Base-by-base conservation (phyloP, 163 green algal genomes). In the Volvox carteri region DNA sequence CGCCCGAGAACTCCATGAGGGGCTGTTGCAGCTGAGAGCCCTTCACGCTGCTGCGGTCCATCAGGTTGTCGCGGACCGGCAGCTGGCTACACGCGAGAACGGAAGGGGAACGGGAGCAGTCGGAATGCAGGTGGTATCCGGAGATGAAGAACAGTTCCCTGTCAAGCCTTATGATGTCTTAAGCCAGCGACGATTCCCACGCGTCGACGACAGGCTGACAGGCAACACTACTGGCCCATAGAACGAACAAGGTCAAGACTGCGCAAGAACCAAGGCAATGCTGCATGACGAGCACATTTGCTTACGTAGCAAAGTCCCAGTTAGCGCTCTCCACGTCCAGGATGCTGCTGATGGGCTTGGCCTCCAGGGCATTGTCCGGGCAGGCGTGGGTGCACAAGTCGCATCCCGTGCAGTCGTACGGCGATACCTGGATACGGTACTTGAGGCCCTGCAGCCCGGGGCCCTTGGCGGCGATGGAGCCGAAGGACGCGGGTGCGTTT, bases 381-480 rank as follows among this genome's bases (percentile, higher is more conserved):
- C 93, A 96, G 25, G 88, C 93, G 72, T 93, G 90, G 58, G 92
- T 91, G 65, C 93, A 95, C 79, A 96, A 91, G 76, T 94, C 88
- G 85, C 92, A 96, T 88, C 93, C 92, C 37, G 93, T 96, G 88
- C 93, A 96, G 91, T 96, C 93, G 42, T 89, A 75, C 42, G 92
- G 93, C 0, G 93, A 94, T 21, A 96, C 93, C 89, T 95, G 87
- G 58, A 95, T 84, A 84, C 93, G 90, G 90, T 94, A 95, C 90
- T 94, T 67, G 42, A 92, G 91, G 9, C 46, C 86, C n/a, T n/a
- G 37, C 30, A 92, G 73, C 37, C 86, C 89, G 25, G 86, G 50
- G 62, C 91, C 93, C 67, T 84, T 84, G 46, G 89, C 93, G 60
- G 80, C 74, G 85, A 94, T 86, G 37, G 90, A 83, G 67, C 35